phyloP scores from a whole-genome alignment of 371 early-diverging fungal genomes.

The Batkoa obscura region DNA sequence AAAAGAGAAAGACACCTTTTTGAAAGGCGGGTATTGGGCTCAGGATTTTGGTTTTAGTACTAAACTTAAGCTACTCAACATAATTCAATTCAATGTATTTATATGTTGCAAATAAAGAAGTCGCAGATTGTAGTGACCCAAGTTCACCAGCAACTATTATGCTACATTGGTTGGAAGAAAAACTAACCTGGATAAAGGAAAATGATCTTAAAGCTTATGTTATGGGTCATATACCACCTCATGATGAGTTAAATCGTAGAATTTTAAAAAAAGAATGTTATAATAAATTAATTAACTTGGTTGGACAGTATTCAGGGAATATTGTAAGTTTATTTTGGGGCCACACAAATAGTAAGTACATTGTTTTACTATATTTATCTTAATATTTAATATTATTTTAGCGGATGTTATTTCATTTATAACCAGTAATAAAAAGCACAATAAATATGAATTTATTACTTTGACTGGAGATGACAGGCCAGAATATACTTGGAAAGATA shows the following conservation, averaged over 20 bases:
- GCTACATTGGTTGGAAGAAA: constrained; percentile 15
- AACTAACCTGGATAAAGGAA: constrained; percentile 5
- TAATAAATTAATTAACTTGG: constrained; percentile 15
- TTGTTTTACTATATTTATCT: background rate
- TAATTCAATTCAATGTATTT: constrained; percentile 15
- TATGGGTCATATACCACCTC: constrained; percentile 28
- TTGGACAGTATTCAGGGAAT: constrained; percentile 17
- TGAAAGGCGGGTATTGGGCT: constrained; percentile 7
- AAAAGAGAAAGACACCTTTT: constrained; percentile 3
- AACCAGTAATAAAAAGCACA: background rate
- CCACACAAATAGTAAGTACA: constrained; percentile 4
- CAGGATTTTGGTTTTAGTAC: background rate
- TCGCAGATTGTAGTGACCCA: constrained; percentile 12
- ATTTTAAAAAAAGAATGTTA: constrained; percentile 17
- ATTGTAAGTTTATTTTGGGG: constrained; percentile 29
- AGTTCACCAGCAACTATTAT: constrained; percentile 13
- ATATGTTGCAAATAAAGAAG: constrained; percentile 9
- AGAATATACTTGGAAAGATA: background rate
- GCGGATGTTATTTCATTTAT: constrained; percentile 3
- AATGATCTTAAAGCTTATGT: constrained; percentile 12
- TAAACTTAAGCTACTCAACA: constrained; percentile 10
- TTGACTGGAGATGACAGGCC: background rate
- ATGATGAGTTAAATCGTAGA: constrained; percentile 13
- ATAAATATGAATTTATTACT: background rate
- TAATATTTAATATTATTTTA: background rate